A percentile compares a stretch with the other conserved stretches of the same genome.
These are phyloP conservation scores for Pezicula radicicola DNA, from an alignment of 2,329 filamentous ascomycete genomes.

Conservation along the genomic window DNA sequence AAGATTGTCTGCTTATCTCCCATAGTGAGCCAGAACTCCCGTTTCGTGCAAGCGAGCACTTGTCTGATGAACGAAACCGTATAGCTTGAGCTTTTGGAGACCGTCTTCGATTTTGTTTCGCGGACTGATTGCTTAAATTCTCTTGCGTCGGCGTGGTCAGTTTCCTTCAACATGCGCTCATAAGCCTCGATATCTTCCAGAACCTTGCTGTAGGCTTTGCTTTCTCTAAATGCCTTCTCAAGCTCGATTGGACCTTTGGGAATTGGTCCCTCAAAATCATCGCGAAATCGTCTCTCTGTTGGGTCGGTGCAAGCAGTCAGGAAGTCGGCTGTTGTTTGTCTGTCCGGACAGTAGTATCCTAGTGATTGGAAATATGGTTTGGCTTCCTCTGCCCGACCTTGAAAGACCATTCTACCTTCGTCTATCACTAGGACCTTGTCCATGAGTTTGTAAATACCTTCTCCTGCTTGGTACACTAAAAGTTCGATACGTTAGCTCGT, in stretches of 20 bases:
- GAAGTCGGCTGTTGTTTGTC: constrained; percentile 74
- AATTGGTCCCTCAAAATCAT: constrained; percentile 52
- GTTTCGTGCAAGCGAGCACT: constrained; percentile 63
- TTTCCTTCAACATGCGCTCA: constrained; percentile 53
- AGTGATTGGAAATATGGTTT: constrained; percentile 63
- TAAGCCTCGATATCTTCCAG: constrained; percentile 60
- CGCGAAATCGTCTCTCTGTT: constrained; percentile 64
- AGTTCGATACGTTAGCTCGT: too few relatives aligned
- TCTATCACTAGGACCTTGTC: constrained; percentile 81
- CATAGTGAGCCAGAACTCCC: constrained; percentile 76
- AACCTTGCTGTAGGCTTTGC: constrained; percentile 57
- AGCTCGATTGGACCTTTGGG: constrained; percentile 62
- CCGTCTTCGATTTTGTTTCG: constrained; percentile 65
- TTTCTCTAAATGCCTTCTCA: constrained; percentile 63
- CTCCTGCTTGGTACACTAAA: constrained; percentile 62
- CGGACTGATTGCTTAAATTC: constrained; percentile 64
- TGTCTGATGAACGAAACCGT: constrained; percentile 73
- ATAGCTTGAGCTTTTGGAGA: constrained; percentile 68
- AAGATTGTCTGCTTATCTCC: constrained; percentile 73
- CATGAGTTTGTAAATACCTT: constrained; percentile 69
- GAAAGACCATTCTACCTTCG: constrained; percentile 64
- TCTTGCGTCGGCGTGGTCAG: constrained; percentile 56
- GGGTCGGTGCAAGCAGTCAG: constrained; percentile 74
- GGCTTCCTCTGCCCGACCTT: constrained; percentile 59
- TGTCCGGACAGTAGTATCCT: constrained; percentile 52